Conservation (phyloP, 2,329 filamentous ascomycete genomes). For the Aschersonia sp. region DNA sequence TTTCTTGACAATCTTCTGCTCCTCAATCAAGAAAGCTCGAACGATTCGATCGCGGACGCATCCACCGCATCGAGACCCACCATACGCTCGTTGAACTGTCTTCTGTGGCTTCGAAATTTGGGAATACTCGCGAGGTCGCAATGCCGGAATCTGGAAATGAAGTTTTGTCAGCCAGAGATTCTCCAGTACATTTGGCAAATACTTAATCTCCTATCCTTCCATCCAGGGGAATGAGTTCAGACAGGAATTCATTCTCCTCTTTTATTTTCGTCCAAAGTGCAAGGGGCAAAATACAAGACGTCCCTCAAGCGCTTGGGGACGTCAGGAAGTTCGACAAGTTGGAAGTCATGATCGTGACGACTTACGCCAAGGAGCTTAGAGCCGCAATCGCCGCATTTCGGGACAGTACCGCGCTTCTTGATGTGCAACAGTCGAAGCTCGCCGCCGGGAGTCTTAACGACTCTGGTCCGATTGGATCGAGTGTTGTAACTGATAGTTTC, state of each 20-base stretch:
- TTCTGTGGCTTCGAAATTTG: conserved; percentile 97
- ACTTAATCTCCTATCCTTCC: too few relatives aligned
- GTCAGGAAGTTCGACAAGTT: too few relatives aligned
- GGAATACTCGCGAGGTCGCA: conserved; percentile 95
- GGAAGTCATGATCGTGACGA: conserved; percentile 16
- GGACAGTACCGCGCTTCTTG: conserved; percentile 97
- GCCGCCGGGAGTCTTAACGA: conserved; percentile 93
- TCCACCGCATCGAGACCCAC: conserved; percentile 95
- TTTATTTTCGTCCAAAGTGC: too few relatives aligned
- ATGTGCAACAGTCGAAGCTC: conserved; percentile 94
- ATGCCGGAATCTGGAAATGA: conserved; percentile 62
- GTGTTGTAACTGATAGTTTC: conserved; percentile 72
- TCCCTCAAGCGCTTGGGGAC: too few relatives aligned
- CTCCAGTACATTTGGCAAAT: neutral
- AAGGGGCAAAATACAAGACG: too few relatives aligned
- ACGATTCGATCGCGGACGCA: conserved; percentile 98
- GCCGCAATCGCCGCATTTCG: conserved; percentile 99
- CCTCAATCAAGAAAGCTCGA: conserved; percentile 97
- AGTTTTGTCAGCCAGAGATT: neutral
- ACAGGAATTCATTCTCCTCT: too few relatives aligned
- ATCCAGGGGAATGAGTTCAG: too few relatives aligned
- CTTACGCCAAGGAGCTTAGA: conserved; percentile 95
- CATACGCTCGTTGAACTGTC: conserved; percentile 97
- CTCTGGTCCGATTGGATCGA: conserved; percentile 88
- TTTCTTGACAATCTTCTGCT: conserved; percentile 99